Conservation (phyloP, 2,329 filamentous ascomycete genomes). For the Sclerotinia sclerotiorum region DNA sequence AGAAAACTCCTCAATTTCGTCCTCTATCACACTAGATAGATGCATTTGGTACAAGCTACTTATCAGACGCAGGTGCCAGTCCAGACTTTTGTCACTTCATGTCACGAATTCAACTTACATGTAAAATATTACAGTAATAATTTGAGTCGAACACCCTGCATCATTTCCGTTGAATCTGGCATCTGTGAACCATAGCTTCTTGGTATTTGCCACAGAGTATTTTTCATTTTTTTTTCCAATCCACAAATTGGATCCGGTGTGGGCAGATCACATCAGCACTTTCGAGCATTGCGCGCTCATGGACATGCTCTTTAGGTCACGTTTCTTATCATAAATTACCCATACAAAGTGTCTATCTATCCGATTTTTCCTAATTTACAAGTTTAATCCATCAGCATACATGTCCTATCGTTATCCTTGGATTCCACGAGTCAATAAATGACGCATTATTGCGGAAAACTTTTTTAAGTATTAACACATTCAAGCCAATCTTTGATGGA, state of each 20-base stretch:
- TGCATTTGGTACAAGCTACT: too few relatives aligned
- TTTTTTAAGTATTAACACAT: not conserved
- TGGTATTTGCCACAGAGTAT: accelerated
- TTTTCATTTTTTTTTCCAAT: not conserved
- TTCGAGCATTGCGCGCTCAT: too few relatives aligned
- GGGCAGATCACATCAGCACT: too few relatives aligned
- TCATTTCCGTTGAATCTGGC: not conserved
- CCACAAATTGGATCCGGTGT: not conserved
- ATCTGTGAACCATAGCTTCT: not conserved
- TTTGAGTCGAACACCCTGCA: too few relatives aligned
- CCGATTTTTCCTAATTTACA: not conserved
- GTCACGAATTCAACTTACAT: not conserved
- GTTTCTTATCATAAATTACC: too few relatives aligned
- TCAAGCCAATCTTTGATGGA: not conserved
- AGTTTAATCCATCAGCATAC: not conserved
- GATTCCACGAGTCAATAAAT: not conserved
- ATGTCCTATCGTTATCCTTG: not conserved
- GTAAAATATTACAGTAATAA: not conserved
- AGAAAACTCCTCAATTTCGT: not conserved
- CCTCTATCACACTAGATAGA: not conserved
- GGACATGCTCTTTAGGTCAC: too few relatives aligned
- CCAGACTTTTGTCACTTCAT: too few relatives aligned
- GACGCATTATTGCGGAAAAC: not conserved
- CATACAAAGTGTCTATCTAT: too few relatives aligned
- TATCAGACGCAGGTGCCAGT: not conserved